phyloP scores from a whole-genome alignment of 305 asterid species.

The Ilex paraguariensis region DNA sequence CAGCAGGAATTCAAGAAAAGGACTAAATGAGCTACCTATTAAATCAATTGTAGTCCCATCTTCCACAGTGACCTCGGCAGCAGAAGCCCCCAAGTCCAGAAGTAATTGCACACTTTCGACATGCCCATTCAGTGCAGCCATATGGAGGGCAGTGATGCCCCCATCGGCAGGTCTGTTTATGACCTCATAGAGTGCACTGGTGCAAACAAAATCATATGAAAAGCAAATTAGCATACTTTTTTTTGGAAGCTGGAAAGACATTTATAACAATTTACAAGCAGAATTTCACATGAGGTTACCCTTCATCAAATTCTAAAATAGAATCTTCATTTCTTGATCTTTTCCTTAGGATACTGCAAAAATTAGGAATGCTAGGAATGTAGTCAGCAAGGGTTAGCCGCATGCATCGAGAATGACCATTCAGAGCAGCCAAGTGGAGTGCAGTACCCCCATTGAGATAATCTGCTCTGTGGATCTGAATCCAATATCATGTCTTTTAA shows the following conservation, averaged over 20 bases:
- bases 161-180: slow-evolving; percentile 84
- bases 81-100: slow-evolving; percentile 81
- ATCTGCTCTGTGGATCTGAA: slow-evolving; percentile 79
- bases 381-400: slow-evolving; percentile 76
- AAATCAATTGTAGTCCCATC: slow-evolving; percentile 86
- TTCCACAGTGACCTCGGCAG: slow-evolving; percentile 49
- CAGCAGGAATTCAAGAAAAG: slow-evolving; percentile 1
- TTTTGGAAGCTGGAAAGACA: background rate
- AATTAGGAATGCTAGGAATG: slow-evolving; percentile 67
- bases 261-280: background rate
- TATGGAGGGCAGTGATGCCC: slow-evolving; percentile 82
- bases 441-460: slow-evolving; percentile 90
- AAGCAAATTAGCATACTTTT: slow-evolving; percentile 4
- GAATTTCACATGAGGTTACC: slow-evolving; percentile 25
- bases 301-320: slow-evolving; percentile 49
- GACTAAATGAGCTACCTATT: slow-evolving; percentile 37
- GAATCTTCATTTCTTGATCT: slow-evolving; percentile 36
- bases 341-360: slow-evolving; percentile 47
- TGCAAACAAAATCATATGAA: slow-evolving; percentile 4
- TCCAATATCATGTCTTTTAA: slow-evolving; percentile 2
- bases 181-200: slow-evolving; percentile 59
- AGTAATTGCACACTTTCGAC: slow-evolving; percentile 67
- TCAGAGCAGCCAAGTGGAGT: slow-evolving; percentile 80
- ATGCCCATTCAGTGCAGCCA: slow-evolving; percentile 88
- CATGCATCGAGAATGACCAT: slow-evolving; percentile 75